These are phyloP conservation scores for Boletales sp. DNA, from an alignment of 768 basidiomycete species.

Conservation along the genomic window DNA sequence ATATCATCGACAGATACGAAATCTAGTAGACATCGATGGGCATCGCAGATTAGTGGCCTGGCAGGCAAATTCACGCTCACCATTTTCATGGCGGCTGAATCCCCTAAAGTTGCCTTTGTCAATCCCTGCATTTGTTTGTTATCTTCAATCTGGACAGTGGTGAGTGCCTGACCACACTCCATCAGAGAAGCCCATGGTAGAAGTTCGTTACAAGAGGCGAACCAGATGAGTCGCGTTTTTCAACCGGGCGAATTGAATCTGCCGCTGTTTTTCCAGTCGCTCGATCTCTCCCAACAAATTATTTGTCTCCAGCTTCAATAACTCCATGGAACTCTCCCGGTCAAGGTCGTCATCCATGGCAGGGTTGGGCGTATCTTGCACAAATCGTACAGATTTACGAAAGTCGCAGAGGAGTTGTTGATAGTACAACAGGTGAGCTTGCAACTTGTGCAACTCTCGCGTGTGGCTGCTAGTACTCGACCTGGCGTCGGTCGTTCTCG, in stretches of 20 bases:
- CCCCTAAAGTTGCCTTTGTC: conserved; percentile 43
- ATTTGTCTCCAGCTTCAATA: conserved; percentile 16
- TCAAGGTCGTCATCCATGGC: conserved; percentile 30
- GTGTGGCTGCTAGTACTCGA: conserved; percentile 32
- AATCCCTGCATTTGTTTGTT: conserved; percentile 49
- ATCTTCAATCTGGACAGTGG: conserved; percentile 55
- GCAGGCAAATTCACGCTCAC: conserved; percentile 3
- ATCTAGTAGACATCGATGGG: conserved; percentile 31
- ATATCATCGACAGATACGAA: conserved; percentile 57
- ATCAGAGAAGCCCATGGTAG: not conserved
- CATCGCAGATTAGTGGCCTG: not conserved
- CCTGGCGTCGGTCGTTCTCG: conserved; percentile 29
- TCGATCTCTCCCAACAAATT: conserved; percentile 43
- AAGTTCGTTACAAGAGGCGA: not conserved
- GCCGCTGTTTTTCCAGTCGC: conserved; percentile 28
- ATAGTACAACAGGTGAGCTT: conserved; percentile 57
- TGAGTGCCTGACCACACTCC: conserved; percentile 46
- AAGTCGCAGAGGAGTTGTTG: conserved; percentile 54
- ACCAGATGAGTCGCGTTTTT: conserved; percentile 32
- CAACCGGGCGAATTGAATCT: conserved; percentile 27
- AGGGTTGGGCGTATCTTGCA: conserved; percentile 48
- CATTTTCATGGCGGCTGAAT: conserved; percentile 39
- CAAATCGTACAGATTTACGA: conserved; percentile 46
- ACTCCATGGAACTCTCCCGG: not conserved
- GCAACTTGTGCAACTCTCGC: conserved; percentile 52